Conservation (phyloP, 257 asterid genomes). For the Capsicum pubescens region DNA sequence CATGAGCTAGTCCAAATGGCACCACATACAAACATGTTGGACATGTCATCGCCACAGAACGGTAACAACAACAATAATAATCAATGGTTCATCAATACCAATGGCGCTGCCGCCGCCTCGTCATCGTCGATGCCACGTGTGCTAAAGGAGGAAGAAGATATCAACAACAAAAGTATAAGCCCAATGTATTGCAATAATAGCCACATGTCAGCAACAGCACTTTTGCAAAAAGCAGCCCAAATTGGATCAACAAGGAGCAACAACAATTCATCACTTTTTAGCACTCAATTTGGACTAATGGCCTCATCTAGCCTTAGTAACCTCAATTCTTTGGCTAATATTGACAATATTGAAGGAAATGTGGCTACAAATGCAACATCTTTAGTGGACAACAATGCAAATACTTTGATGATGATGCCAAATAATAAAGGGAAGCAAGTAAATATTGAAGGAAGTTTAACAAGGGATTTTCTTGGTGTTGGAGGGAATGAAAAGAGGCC, state of each 20-base stretch:
- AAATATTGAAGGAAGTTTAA: constrained; percentile 51
- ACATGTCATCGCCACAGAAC: constrained; percentile 38
- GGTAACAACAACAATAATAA: not conserved
- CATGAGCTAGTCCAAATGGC: constrained; percentile 64
- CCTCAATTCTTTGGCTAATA: constrained; percentile 29
- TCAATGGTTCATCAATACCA: constrained; percentile 50
- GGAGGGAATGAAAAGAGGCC: constrained; percentile 52
- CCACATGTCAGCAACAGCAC: constrained; percentile 81
- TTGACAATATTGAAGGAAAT: constrained; percentile 31
- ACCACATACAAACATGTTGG: constrained; percentile 37
- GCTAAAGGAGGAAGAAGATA: constrained; percentile 68
- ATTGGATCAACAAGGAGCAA: constrained; percentile 74
- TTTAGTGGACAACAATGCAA: constrained; percentile 29
- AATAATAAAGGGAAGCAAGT: constrained; percentile 20
- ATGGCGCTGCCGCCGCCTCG: constrained; percentile 34
- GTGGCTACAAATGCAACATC: constrained; percentile 36
- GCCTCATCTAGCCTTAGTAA: constrained; percentile 46
- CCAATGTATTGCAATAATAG: constrained; percentile 52
- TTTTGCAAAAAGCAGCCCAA: constrained; percentile 83
- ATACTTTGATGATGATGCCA: constrained; percentile 30
- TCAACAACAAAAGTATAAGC: not conserved
- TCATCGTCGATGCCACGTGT: constrained; percentile 37
- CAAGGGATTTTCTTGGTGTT: constrained; percentile 84
- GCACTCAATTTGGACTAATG: constrained; percentile 60
- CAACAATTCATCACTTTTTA: constrained; percentile 44